Evolutionary conservation across 108 stramenopile genomes (phyloP).

Genomic region (Epithemia pelagica): DNA sequence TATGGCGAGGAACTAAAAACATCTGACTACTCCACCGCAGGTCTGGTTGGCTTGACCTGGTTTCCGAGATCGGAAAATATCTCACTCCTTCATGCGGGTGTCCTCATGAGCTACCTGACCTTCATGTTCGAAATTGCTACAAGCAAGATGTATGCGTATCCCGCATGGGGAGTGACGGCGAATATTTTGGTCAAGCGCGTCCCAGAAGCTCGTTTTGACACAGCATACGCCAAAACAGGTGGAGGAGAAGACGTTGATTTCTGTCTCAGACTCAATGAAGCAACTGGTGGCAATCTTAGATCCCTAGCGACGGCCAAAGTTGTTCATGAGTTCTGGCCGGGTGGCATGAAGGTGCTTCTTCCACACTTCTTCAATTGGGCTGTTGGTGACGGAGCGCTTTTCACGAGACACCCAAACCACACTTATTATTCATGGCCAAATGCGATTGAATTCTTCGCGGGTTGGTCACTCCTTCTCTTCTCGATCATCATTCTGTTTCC

Average conservation of each 20-base stretch:
- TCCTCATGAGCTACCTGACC: slow-evolving; percentile 50
- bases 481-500: background rate
- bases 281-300: slow-evolving; percentile 12
- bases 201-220: slow-evolving; percentile 29
- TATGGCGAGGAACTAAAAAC: slow-evolving; percentile 12
- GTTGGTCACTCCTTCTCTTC: slow-evolving; percentile 7
- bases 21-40: slow-evolving; percentile 5
- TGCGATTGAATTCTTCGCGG: slow-evolving; percentile 20
- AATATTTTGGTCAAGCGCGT: slow-evolving; percentile 41
- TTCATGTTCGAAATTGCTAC: slow-evolving; percentile 34
- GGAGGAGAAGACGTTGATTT: slow-evolving; percentile 61
- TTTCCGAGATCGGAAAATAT: slow-evolving; percentile 32
- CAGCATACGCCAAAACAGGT: slow-evolving; percentile 46
- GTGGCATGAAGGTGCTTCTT: slow-evolving; percentile 14
- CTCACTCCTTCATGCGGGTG: slow-evolving; percentile 31
- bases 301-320: slow-evolving; percentile 26
- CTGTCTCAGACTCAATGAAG: slow-evolving; percentile 14
- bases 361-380: slow-evolving; percentile 46
- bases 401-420: slow-evolving; percentile 30
- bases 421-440: slow-evolving; percentile 39
- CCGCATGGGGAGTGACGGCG: slow-evolving; percentile 64
- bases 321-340: slow-evolving; percentile 36
- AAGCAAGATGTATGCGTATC: slow-evolving; percentile 21
- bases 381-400: slow-evolving; percentile 37
- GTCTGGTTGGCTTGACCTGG: slow-evolving; percentile 35